A percentile compares a stretch with the other conserved stretches of the same genome.
Evolutionary conservation across 768 basidiomycete genomes (phyloP).

Genomic region (Ramaria rubella): DNA sequence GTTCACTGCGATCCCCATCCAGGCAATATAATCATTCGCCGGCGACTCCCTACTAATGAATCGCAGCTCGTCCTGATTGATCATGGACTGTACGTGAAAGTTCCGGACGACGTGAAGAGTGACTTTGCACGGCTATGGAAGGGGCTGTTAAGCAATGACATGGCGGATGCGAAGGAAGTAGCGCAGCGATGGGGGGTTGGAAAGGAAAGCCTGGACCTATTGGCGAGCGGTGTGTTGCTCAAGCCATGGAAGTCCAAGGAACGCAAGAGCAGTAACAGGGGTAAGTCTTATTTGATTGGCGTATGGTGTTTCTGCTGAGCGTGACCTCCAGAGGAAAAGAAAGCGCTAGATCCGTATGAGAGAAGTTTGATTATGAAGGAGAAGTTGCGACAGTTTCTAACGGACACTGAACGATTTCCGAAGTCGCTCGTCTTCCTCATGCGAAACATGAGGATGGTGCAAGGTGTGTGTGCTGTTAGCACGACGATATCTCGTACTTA

Average conservation of each 20-base stretch:
- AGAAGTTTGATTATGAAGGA: constrained; percentile 61
- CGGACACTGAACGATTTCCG: constrained; percentile 72
- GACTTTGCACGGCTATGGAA: constrained; percentile 81
- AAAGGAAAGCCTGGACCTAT: constrained; percentile 48
- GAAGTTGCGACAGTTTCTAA: constrained; percentile 57
- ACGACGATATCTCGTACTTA: background rate
- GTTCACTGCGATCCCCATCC: constrained; percentile 68
- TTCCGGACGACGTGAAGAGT: constrained; percentile 57
- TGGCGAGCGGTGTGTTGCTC: constrained; percentile 70
- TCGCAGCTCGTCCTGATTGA: constrained; percentile 81
- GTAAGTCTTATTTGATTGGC: background rate
- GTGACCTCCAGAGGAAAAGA: background rate
- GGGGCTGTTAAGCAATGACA: constrained; percentile 51
- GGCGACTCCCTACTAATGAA: constrained; percentile 36
- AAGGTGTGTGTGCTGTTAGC: constrained; percentile 32
- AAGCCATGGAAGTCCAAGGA: constrained; percentile 39
- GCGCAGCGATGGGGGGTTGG: constrained; percentile 63
- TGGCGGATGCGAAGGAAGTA: constrained; percentile 42
- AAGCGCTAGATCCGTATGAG: constrained; percentile 54
- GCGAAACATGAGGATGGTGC: constrained; percentile 70
- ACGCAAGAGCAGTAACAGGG: background rate
- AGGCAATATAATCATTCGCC: constrained; percentile 72
- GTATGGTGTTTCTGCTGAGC: background rate
- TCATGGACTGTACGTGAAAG: constrained; percentile 82
- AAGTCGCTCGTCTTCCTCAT: constrained; percentile 69